Evolutionary conservation across 345 rosid genomes (phyloP).

Genomic region (Citrus trifoliata): DNA sequence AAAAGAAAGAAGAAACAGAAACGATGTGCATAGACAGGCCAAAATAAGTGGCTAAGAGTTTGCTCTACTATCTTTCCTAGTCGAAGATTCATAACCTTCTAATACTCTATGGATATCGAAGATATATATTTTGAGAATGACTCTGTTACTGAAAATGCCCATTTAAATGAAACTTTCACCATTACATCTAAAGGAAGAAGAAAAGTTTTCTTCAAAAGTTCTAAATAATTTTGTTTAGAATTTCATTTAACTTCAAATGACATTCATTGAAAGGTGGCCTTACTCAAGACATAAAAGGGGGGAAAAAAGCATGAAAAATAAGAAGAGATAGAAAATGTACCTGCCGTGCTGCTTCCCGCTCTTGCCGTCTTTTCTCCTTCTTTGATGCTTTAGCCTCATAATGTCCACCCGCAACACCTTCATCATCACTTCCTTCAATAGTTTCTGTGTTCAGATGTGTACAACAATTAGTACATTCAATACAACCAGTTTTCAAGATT

Average conservation of each 20-base stretch:
- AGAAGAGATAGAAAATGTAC: constrained; percentile 24
- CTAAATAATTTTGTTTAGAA: neutral
- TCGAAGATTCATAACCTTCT: neutral
- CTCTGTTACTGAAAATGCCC: neutral
- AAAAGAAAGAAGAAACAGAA: neutral
- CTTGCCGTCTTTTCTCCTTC: constrained; percentile 86
- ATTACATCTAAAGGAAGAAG: neutral
- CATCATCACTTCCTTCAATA: constrained; percentile 79
- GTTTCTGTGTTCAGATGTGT: constrained; percentile 42
- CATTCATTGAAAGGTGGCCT: neutral
- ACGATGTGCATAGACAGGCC: neutral
- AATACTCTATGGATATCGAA: neutral
- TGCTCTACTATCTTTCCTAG: neutral
- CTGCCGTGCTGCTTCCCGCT: constrained; percentile 83
- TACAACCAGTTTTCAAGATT: neutral
- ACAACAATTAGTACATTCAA: neutral
- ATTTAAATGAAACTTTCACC: neutral
- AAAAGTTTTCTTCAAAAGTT: neutral
- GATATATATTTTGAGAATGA: neutral
- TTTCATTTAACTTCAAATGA: constrained; percentile 7
- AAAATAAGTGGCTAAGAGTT: neutral
- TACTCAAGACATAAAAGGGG: neutral
- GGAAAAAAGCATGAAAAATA: neutral
- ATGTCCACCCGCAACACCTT: constrained; percentile 50
- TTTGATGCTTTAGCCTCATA: constrained; percentile 63